These are phyloP conservation scores for Aureobasidium zeae DNA, from an alignment of 2,329 filamentous ascomycete genomes.

Conservation along the genomic window DNA sequence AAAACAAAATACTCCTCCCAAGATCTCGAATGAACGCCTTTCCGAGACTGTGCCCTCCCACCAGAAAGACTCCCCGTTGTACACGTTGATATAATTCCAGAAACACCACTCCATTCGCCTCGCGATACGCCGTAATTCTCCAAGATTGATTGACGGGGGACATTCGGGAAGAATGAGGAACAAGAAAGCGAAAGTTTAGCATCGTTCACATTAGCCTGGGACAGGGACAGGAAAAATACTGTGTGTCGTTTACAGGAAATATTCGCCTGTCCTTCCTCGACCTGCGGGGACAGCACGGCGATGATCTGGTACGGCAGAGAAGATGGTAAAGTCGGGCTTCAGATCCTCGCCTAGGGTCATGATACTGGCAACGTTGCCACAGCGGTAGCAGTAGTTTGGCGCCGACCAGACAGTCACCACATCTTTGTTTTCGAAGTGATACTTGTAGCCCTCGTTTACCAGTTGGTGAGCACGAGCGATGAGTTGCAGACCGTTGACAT, in stretches of 20 bases:
- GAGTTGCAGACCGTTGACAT: conserved; percentile 62
- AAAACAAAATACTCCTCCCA: too few relatives aligned
- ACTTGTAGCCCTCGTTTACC: conserved; percentile 75
- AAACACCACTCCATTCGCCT: too few relatives aligned
- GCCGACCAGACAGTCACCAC: conserved; percentile 84
- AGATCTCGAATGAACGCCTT: too few relatives aligned
- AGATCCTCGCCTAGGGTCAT: conserved; percentile 83
- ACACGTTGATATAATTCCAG: too few relatives aligned
- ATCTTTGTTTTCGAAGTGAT: conserved; percentile 89
- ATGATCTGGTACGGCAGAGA: conserved; percentile 80
- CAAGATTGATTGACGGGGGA: too few relatives aligned
- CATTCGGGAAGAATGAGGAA: too few relatives aligned
- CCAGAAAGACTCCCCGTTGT: too few relatives aligned
- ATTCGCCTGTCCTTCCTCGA: conserved; percentile 40
- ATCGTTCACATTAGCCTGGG: too few relatives aligned
- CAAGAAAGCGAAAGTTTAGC: too few relatives aligned
- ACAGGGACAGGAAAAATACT: neutral
- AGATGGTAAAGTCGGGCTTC: conserved; percentile 85
- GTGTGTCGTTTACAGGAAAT: conserved; percentile 36
- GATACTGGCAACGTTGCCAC: conserved; percentile 79
- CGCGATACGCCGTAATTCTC: too few relatives aligned
- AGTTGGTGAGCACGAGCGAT: conserved; percentile 67
- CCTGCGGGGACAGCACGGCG: conserved; percentile 68
- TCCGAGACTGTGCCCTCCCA: too few relatives aligned
- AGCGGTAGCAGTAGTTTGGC: conserved; percentile 93